Evolutionary conservation across 805 yeast genomes (phyloP), one percentile per base, ranked within the genome.

Genomic region (Candida stauntonica): DNA sequence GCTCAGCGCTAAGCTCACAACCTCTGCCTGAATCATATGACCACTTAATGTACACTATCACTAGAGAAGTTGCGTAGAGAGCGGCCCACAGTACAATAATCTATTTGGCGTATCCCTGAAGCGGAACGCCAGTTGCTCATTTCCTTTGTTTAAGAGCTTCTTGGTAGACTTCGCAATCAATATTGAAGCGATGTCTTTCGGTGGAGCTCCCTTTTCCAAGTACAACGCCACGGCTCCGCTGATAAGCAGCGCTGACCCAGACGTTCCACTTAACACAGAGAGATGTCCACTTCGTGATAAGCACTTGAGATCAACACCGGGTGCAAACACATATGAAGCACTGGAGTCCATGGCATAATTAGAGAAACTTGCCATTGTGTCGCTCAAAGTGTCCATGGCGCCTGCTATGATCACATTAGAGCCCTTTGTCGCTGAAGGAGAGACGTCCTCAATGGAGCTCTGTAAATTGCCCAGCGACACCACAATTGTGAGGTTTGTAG

Each of bases 401-500:
- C 96, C 96, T 5, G 87, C 94, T 0, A 94, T 78, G 8, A 86
- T 72, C 0, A 83, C 86, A 27, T 64, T 63, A 1, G 59, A 62
- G 2, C 89, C 82, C 27, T 89, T 81, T 1, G 95, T 93, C 24
- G 11, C n/a, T n/a, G n/a, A n/a, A 0, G 97, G 97, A 39, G 94
- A 84, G 17, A 78, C 72, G 41, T 66, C 58, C 48, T 95, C 86
- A 0, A 96, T 94, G 51, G 84, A 74, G 7, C 71, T 55, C 48
- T 79, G 76, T 18, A 79, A 70, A 57, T 89, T 89, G 2, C 98
- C 98, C 1, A 96, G 96, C 0, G 96, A 95, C 7, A 69, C 84
- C 12, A 81, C 85, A 19, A 83, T 59, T 1, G 80, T 70, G 26
- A 88, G 12, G 13, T 18, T 29, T 4, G 26, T 24, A 9, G 23